phyloP scores from a whole-genome alignment of 2,329 filamentous ascomycete species.

The Cytospora schulzeri region DNA sequence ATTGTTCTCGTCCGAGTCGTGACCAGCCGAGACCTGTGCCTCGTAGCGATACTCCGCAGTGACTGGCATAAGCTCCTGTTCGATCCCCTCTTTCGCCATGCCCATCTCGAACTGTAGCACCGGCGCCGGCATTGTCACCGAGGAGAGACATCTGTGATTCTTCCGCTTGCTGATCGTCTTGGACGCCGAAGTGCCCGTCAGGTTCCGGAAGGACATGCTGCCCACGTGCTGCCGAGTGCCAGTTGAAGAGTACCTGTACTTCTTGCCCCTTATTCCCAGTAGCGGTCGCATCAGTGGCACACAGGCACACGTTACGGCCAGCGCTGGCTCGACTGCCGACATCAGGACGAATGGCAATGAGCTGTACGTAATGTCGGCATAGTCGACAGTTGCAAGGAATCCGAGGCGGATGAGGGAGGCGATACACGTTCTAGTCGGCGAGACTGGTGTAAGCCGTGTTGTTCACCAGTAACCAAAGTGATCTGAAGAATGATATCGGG shows the following conservation, averaged over 20 bases:
- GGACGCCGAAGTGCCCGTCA: background rate
- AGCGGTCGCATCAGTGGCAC: conserved; percentile 46
- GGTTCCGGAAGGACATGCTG: background rate
- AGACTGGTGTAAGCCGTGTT: background rate
- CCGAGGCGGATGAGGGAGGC: conserved; percentile 15
- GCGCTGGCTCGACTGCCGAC: conserved; percentile 41
- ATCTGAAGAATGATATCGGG: background rate
- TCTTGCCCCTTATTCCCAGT: conserved; percentile 32
- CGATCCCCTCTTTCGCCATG: conserved; percentile 12
- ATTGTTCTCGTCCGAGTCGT: conserved; percentile 16
- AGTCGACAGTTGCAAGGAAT: conserved; percentile 20
- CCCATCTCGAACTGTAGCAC: conserved; percentile 22
- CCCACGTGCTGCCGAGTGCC: conserved; percentile 13
- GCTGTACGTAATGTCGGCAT: conserved; percentile 20
- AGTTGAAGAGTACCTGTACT: conserved; percentile 5
- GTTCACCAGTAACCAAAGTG: background rate
- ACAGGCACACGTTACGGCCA: conserved; percentile 44
- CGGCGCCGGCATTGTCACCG: conserved; percentile 8
- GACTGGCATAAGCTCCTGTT: conserved; percentile 17
- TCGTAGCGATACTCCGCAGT: conserved; percentile 14
- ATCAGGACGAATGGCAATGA: conserved; percentile 19
- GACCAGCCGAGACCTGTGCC: conserved; percentile 7
- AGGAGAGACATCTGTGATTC: background rate
- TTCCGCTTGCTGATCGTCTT: background rate
- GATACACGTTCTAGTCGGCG: conserved; percentile 7